A percentile compares a stretch with the other conserved stretches of the same genome.
Evolutionary conservation across 805 yeast genomes (phyloP).

Genomic region (Tetrapisispora arboricola): DNA sequence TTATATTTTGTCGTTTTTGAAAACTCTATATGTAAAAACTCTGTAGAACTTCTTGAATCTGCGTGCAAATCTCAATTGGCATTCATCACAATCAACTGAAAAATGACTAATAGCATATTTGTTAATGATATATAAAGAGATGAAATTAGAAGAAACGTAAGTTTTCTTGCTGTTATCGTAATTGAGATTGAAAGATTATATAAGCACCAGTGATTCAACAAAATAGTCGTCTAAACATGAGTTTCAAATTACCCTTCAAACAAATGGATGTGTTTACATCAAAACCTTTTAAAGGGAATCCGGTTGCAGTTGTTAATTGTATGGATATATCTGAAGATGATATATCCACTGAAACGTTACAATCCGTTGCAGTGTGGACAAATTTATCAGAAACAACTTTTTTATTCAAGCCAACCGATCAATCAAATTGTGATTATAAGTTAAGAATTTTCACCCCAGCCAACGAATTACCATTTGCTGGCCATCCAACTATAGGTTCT

Average conservation of each 20-base stretch:
- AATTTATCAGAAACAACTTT: conserved; percentile 52
- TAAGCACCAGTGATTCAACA: too few species aligned
- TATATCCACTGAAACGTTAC: conserved; percentile 35
- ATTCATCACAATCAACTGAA: too few species aligned
- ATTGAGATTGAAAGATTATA: too few species aligned
- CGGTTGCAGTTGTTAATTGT: conserved; percentile 39
- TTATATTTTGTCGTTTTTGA: too few species aligned
- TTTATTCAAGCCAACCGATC: conserved; percentile 32
- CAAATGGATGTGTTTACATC: conserved; percentile 31
- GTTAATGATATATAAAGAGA: too few species aligned
- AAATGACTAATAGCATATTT: too few species aligned
- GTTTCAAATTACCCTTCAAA: conserved; percentile 20
- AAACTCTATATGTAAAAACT: too few species aligned
- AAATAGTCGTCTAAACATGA: conserved; percentile 9
- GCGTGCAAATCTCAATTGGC: too few species aligned
- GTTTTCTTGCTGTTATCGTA: too few species aligned
- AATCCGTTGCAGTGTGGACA: conserved; percentile 46
- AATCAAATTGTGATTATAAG: conserved; percentile 34
- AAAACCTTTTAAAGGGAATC: conserved; percentile 38
- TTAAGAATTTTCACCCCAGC: conserved; percentile 41
- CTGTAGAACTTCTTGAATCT: too few species aligned
- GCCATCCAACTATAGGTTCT: conserved; percentile 53
- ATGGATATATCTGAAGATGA: conserved; percentile 11
- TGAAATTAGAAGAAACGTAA: neutral
- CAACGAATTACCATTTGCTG: conserved; percentile 49